phyloP scores from a whole-genome alignment of 331 rosid genomes.

The Rosa hybrid region DNA sequence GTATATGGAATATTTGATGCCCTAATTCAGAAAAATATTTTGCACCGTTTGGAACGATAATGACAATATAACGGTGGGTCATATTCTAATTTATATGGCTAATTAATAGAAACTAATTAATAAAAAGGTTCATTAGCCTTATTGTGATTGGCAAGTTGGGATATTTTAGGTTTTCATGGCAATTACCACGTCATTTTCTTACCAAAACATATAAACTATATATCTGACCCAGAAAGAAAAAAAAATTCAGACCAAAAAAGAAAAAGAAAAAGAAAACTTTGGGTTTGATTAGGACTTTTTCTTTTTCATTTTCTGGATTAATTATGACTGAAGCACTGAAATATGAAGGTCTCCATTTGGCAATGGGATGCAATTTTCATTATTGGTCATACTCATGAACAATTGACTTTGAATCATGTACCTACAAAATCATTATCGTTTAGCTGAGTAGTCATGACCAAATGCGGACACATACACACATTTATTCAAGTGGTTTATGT shows the following conservation, averaged over 20 bases:
- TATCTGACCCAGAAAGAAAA: neutral
- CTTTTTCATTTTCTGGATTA: neutral
- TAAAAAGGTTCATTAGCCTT: neutral
- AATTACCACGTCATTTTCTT: slow-evolving; percentile 2
- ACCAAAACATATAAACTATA: neutral
- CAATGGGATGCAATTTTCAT: neutral
- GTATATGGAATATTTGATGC: neutral
- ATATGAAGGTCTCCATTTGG: neutral
- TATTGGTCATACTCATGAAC: neutral
- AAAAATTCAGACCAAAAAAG: neutral
- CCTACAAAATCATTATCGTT: too few relatives aligned
- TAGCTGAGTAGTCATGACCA: neutral
- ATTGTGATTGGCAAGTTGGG: neutral
- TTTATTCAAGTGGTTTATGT: neutral
- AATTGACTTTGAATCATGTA: neutral
- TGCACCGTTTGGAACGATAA: neutral
- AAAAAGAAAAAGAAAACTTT: neutral
- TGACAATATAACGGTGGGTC: neutral
- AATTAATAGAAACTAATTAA: neutral
- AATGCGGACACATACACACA: neutral
- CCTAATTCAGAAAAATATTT: neutral
- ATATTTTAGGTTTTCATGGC: neutral
- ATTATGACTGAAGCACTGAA: slow-evolving; percentile 1
- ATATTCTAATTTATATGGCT: neutral
- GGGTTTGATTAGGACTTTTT: neutral